Evolutionary conservation across 352 stramenopile genomes (phyloP).

Genomic region (Phytopythium litorale): DNA sequence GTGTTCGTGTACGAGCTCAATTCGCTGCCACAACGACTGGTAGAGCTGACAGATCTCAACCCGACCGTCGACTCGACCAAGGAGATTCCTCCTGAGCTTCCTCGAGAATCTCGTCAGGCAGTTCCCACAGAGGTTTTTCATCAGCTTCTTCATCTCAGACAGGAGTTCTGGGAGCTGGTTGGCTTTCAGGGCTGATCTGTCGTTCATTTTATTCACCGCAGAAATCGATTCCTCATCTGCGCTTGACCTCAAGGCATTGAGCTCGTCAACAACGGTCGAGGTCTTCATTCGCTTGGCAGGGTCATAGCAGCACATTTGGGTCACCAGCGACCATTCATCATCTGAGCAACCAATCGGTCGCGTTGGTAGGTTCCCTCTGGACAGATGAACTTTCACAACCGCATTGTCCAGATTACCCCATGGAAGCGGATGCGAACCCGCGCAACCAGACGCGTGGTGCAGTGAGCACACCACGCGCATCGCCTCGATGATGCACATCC

Average conservation of each 20-base stretch:
- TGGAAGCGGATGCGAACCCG: neutral
- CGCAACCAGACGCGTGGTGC: too few species aligned
- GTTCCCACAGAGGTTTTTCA: neutral
- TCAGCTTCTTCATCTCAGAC: neutral
- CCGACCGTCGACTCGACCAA: neutral
- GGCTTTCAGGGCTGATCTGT: too few species aligned
- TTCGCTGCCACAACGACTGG: neutral
- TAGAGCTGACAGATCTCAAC: neutral
- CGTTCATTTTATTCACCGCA: too few species aligned
- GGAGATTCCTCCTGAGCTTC: neutral
- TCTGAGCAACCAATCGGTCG: neutral
- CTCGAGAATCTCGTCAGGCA: neutral
- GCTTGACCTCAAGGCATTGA: neutral
- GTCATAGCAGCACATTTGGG: neutral
- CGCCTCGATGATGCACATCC: conserved; percentile 14
- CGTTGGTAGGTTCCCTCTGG: neutral
- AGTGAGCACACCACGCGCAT: neutral
- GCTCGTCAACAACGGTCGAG: neutral
- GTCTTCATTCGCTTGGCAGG: neutral
- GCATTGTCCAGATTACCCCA: neutral
- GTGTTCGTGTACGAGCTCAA: neutral
- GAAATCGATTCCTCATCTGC: neutral
- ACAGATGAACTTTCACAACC: neutral
- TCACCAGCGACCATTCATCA: neutral
- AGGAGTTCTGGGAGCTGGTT: neutral